A percentile compares a stretch with the other conserved stretches of the same genome.
Conservation (phyloP, 306 rosid species). For the Erythrophleum fordii region DNA sequence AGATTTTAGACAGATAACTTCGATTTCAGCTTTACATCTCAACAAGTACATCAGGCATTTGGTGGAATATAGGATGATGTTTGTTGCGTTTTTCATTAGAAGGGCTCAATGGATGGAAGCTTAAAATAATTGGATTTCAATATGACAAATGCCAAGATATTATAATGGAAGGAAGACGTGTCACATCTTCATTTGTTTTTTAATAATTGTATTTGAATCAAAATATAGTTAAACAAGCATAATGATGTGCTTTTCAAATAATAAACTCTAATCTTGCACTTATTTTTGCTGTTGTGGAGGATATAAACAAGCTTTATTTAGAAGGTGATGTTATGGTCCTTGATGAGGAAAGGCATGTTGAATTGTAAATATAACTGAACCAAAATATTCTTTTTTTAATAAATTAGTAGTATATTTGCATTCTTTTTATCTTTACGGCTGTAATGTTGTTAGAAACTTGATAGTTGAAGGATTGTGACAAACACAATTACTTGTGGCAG, state of each 20-base stretch:
- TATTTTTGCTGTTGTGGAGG: neutral
- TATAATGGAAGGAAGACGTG: too few species aligned
- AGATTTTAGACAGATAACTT: neutral
- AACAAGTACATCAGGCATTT: neutral
- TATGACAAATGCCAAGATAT: too few species aligned
- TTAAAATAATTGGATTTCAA: too few species aligned
- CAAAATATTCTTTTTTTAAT: neutral
- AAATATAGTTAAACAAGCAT: neutral
- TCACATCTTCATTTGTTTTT: too few species aligned
- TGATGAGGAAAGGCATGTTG: too few species aligned
- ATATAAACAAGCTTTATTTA: neutral
- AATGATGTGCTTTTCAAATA: neutral
- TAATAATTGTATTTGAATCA: too few species aligned
- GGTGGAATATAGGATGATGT: neutral
- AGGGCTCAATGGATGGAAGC: neutral
- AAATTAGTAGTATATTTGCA: neutral
- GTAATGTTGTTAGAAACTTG: too few species aligned
- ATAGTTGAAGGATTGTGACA: neutral
- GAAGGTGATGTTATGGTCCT: neutral
- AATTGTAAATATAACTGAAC: too few species aligned
- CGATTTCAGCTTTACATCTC: neutral
- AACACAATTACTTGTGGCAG: neutral
- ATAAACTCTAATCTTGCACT: neutral
- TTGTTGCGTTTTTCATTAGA: neutral
- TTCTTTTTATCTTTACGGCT: neutral